These are phyloP conservation scores for Melaleuca quinquenervia DNA, from an alignment of 345 rosid species.

Conservation along the genomic window DNA sequence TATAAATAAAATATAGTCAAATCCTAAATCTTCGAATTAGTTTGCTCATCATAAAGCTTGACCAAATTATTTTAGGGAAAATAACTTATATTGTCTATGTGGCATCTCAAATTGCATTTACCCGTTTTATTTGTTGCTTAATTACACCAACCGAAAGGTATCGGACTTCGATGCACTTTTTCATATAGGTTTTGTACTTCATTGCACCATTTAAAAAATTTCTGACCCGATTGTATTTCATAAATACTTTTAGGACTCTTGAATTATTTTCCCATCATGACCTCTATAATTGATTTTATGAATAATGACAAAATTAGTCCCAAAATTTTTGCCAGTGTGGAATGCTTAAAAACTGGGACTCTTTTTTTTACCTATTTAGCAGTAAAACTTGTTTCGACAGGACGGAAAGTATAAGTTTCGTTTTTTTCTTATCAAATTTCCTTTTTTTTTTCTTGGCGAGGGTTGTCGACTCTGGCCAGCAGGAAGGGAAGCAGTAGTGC, in stretches of 20 bases:
- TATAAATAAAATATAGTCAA: too few relatives aligned
- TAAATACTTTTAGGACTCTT: neutral
- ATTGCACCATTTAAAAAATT: neutral
- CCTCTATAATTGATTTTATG: neutral
- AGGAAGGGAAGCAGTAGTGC: too few relatives aligned
- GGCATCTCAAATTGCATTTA: neutral
- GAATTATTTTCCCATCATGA: accelerated
- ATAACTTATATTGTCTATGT: neutral
- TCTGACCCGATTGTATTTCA: neutral
- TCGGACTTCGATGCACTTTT: neutral
- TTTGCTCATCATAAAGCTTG: neutral
- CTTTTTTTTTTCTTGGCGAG: too few relatives aligned
- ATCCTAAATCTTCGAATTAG: neutral
- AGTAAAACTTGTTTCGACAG: accelerated
- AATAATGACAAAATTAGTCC: neutral
- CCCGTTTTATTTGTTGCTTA: neutral
- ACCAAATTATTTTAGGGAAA: neutral
- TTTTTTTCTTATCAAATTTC: too few relatives aligned
- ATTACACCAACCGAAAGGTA: neutral
- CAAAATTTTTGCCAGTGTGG: neutral
- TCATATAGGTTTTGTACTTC: neutral
- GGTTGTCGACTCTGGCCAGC: too few relatives aligned
- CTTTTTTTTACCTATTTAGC: accelerated
- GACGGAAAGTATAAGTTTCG: too few relatives aligned
- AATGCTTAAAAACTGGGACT: neutral